Conservation (phyloP, 495 filamentous ascomycete species). For the Daldinia bambusicola region DNA sequence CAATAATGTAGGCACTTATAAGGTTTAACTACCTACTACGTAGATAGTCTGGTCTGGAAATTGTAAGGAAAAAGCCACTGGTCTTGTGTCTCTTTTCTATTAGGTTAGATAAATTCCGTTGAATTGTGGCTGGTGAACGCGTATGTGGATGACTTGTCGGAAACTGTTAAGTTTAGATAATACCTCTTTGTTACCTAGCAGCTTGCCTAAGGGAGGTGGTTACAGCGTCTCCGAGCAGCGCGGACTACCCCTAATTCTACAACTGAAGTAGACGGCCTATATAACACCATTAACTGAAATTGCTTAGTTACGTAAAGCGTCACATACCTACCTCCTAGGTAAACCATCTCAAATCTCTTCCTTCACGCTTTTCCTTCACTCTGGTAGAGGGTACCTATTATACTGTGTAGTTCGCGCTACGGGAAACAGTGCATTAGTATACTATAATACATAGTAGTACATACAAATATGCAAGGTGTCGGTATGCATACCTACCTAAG, state of each 20-base stretch:
- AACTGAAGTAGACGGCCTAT: too few relatives aligned
- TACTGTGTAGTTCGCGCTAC: background rate
- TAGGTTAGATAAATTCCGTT: background rate
- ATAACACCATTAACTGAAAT: too few relatives aligned
- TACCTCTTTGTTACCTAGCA: background rate
- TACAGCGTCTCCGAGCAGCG: too few relatives aligned
- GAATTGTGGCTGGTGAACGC: background rate
- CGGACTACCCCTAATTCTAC: too few relatives aligned
- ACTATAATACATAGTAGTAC: background rate
- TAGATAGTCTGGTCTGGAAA: background rate
- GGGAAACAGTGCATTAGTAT: background rate
- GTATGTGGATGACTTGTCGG: background rate
- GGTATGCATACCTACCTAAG: background rate
- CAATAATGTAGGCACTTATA: background rate
- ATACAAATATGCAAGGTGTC: too few relatives aligned
- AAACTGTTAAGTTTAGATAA: conserved; percentile 1
- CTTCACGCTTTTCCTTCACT: too few relatives aligned
- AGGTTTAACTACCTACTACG: background rate
- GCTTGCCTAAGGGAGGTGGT: too few relatives aligned
- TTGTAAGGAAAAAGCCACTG: conserved; percentile 1
- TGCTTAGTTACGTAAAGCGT: background rate
- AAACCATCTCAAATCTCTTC: conserved; percentile 1
- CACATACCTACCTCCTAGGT: too few relatives aligned
- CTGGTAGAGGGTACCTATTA: background rate
- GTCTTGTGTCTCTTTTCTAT: background rate